These are phyloP conservation scores for Beauveria bassiana DNA, from an alignment of 2,329 filamentous ascomycete genomes.

Conservation along the genomic window DNA sequence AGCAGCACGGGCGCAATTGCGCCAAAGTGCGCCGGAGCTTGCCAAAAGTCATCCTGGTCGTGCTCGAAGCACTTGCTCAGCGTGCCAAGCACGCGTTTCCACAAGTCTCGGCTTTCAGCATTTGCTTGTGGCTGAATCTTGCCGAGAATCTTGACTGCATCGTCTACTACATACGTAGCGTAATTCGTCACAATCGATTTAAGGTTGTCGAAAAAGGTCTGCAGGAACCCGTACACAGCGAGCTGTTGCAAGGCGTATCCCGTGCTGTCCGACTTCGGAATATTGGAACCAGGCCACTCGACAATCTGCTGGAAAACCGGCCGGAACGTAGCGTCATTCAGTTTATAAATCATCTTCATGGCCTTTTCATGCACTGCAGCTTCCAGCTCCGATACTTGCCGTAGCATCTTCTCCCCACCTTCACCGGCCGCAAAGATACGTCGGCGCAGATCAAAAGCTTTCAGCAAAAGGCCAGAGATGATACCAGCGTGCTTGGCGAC, in stretches of 20 bases:
- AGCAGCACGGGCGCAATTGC: slow-evolving; percentile 63
- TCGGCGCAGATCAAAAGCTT: slow-evolving; percentile 58
- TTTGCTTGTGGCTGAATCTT: slow-evolving; percentile 35
- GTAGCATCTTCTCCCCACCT: slow-evolving; percentile 32
- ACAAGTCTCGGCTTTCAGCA: slow-evolving; percentile 50
- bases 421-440: slow-evolving; percentile 42
- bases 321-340: slow-evolving; percentile 89
- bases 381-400: slow-evolving; percentile 54
- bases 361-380: slow-evolving; percentile 58
- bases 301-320: slow-evolving; percentile 83
- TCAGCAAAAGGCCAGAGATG: slow-evolving; percentile 58
- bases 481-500: slow-evolving; percentile 67
- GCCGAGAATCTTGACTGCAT: slow-evolving; percentile 56
- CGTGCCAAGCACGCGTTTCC: slow-evolving; percentile 62
- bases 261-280: slow-evolving; percentile 53
- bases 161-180: slow-evolving; percentile 74
- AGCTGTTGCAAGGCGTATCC: slow-evolving; percentile 58
- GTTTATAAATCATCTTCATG: slow-evolving; percentile 89
- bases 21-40: slow-evolving; percentile 78
- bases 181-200: slow-evolving; percentile 95
- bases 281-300: slow-evolving; percentile 62
- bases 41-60: slow-evolving; percentile 95
- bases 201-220: slow-evolving; percentile 72
- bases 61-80: slow-evolving; percentile 72
- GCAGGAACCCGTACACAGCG: slow-evolving; percentile 74